phyloP scores from a whole-genome alignment of 305 asterid genomes.

The Ajuga reptans region DNA sequence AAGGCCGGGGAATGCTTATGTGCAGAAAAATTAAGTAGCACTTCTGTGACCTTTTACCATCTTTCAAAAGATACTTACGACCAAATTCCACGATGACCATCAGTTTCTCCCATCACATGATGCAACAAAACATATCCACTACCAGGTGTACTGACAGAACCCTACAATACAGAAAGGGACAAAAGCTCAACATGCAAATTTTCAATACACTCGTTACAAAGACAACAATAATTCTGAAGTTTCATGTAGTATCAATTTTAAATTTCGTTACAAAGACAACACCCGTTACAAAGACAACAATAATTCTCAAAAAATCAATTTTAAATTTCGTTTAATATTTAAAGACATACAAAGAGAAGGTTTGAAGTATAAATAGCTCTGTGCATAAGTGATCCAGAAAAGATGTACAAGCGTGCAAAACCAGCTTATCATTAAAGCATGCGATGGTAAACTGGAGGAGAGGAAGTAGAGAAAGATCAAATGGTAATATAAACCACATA shows the following conservation, averaged over 20 bases:
- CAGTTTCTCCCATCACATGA: slow-evolving; percentile 97
- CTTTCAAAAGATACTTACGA: slow-evolving; percentile 61
- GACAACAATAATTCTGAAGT: not conserved
- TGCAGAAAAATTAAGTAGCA: slow-evolving; percentile 11
- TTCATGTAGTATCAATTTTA: not conserved
- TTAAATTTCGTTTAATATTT: not conserved
- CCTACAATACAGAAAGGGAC: slow-evolving; percentile 39
- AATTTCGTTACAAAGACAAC: not conserved
- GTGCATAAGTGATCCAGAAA: not conserved
- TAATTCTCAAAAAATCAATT: not conserved
- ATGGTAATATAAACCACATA: not conserved
- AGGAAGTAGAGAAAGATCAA: not conserved
- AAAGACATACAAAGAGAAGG: not conserved
- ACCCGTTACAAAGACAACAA: not conserved
- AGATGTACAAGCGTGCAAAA: not conserved
- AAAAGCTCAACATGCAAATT: slow-evolving; percentile 17
- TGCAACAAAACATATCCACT: slow-evolving; percentile 95
- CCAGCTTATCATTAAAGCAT: not conserved
- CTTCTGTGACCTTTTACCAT: slow-evolving; percentile 16
- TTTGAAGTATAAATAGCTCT: not conserved
- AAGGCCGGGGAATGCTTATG: not conserved
- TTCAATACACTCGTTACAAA: not conserved
- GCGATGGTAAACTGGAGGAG: not conserved
- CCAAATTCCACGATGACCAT: slow-evolving; percentile 92
- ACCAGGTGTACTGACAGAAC: slow-evolving; percentile 83